Conservation (phyloP, 139 green algal species). For the Deuterostichococcus epilithicus region DNA sequence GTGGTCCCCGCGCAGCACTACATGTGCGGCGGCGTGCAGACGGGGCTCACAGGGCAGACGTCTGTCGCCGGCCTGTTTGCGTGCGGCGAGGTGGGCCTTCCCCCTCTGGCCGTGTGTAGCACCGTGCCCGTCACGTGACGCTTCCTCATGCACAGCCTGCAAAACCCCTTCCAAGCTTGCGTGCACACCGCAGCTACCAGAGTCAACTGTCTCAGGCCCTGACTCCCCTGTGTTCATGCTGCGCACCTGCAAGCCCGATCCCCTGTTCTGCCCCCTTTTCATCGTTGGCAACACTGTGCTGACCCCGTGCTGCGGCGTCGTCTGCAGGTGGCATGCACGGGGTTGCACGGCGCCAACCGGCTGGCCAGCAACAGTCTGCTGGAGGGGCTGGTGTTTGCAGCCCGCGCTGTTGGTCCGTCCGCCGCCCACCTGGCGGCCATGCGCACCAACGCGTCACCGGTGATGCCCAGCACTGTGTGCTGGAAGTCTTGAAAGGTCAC, state of each 20-base stretch:
- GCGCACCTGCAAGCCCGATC: too few species aligned
- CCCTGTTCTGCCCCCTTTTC: too few species aligned
- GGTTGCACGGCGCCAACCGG: slow-evolving; percentile 95
- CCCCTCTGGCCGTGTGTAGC: too few species aligned
- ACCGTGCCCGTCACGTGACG: too few species aligned
- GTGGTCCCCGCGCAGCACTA: slow-evolving; percentile 97
- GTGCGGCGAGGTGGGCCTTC: slow-evolving; percentile 89
- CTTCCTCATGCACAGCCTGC: too few species aligned
- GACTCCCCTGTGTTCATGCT: too few species aligned
- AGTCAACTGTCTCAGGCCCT: too few species aligned
- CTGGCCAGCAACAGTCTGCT: slow-evolving; percentile 95
- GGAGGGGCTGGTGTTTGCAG: slow-evolving; percentile 94
- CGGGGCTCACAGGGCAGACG: slow-evolving; percentile 85
- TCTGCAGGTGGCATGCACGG: slow-evolving; percentile 24
- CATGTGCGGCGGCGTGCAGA: slow-evolving; percentile 93
- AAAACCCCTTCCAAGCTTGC: too few species aligned
- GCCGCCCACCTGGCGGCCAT: slow-evolving; percentile 49
- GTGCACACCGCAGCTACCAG: too few species aligned
- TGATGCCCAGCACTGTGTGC: not conserved
- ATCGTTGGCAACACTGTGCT: too few species aligned
- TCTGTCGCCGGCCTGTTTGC: slow-evolving; percentile 86
- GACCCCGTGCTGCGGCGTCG: not conserved
- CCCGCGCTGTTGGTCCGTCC: slow-evolving; percentile 71
- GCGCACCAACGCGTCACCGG: too few species aligned
- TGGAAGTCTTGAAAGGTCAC: too few species aligned